Evolutionary conservation across 2,329 filamentous ascomycete species (phyloP), one percentile per base, ranked within the genome.

Genomic region (Lasiodiplodia hormozganensis): DNA sequence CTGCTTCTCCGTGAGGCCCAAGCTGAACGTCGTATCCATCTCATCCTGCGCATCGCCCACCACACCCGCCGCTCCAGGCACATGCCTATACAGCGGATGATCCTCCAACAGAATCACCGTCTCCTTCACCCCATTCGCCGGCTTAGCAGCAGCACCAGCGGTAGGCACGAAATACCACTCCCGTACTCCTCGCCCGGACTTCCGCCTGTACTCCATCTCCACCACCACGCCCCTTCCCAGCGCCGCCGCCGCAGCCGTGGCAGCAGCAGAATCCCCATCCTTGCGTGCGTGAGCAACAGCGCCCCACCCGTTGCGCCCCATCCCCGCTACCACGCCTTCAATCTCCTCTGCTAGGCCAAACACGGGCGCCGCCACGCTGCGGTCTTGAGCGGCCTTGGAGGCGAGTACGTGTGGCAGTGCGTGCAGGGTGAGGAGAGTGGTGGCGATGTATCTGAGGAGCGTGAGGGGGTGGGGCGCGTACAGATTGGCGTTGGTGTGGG

Each of bases 1-100:
- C 82, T 99, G 96, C 82, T 96, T 94, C 69, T 97, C 95, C 21
- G 95, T 98, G 69, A 99, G 82, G 0, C 91, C 90, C 4, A 99
- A 81, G 71, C 92, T 91, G 77, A 99, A 99, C 0, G 95, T 97
- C 11, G 92, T 91, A 73, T 89, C 82, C 0, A 71, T 78, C 4
- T 74, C 78, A 2, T 76, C 81, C 0, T 71, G 78, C 4, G 74
- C 78, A 10, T 47, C 43, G 0, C 43, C 4, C 12, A n/a, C 18
- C 2, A 76, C 81, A 0, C 4, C 31, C 16, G 10, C 54, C 31
- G n/a, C n/a, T 8, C 18, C 75, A 2, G 84, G 82, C 40, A 38
- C 75, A 75, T 81, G 79, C 65, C 82, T 85, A 80, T 92, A 97
- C 62, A 88, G 81, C 0, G 90, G 87, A 79, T 97, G 92, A 72